Percentiles rank a stretch among this genome's conserved stretches.
Evolutionary conservation across 176 grass and related monocot species (phyloP).

Genomic region (Alloteropsis semialata): DNA sequence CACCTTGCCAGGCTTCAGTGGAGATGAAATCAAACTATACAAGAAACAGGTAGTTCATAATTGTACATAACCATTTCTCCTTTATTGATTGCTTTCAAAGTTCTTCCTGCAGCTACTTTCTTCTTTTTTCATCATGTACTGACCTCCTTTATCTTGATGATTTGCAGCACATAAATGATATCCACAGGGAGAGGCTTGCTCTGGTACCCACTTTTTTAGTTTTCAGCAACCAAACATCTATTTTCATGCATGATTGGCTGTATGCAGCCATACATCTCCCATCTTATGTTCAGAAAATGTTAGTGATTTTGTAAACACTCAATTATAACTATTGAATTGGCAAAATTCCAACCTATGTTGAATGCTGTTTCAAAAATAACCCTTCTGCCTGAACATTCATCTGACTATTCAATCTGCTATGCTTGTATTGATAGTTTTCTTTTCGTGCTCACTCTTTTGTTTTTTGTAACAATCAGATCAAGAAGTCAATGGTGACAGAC

Average conservation of each 20-base stretch:
- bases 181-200: slow-evolving; percentile 93
- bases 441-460: not conserved
- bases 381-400: not conserved
- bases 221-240: not conserved
- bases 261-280: not conserved
- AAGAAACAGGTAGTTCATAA: slow-evolving; percentile 78
- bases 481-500: slow-evolving; percentile 67
- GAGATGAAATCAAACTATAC: slow-evolving; percentile 93
- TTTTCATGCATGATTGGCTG: not conserved
- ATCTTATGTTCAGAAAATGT: not conserved
- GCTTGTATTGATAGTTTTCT: not conserved
- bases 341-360: not conserved
- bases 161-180: slow-evolving; percentile 84
- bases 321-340: not conserved
- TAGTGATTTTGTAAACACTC: not conserved
- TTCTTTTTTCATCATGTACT: not conserved
- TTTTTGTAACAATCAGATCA: slow-evolving; percentile 40
- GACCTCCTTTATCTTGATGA: slow-evolving; percentile 30
- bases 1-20: slow-evolving; percentile 75
- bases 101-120: not conserved
- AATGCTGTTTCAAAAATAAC: not conserved
- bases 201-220: slow-evolving; percentile 47
- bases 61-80: slow-evolving; percentile 19
- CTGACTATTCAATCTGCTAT: slow-evolving; percentile 4
- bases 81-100: slow-evolving; percentile 18